Base-by-base conservation (phyloP, 768 basidiomycete genomes). In the Dioszegia hungarica region DNA sequence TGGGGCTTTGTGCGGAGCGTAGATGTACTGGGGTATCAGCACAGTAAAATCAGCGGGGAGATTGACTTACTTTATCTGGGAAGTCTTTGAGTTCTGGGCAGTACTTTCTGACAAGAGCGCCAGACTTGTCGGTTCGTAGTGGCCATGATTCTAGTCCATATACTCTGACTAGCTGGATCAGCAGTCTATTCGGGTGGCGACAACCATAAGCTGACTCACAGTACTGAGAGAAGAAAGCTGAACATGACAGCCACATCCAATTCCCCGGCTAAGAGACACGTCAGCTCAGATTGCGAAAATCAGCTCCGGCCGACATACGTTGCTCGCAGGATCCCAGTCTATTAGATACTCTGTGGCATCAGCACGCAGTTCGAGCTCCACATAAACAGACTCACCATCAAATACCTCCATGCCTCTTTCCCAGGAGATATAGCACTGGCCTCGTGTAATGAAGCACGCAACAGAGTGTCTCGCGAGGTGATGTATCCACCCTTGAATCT, bases 331-430 rank as follows among this genome's bases (percentile, higher is more conserved):
- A 59, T 77, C 76, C 76, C 76, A 77, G 48, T 78, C 77, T 2
- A 78, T 70, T 44, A 78, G 63, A 54, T 68, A 75, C 54, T 74
- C 66, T 74, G 46, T 4, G 1, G 17, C 12, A 25, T 39, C 39
- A 52, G 39, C 38, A 33, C 8, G 52, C 41, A 50, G 8, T 27
- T 14, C 10, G n/a, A 20, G 31, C 8, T 36, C 25, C 15, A 25
- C 22, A 19, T 12, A 31, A n/a, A n/a, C n/a, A 47, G 54, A 61
- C 70, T 52, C 29, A 72, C 74, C 75, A 51, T 78, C 78, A 59
- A 78, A 78, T 1, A 78, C 77, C 59, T 78, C 78, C 60, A 75
- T 74, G 9, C 78, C 78, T 25, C 78, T 59, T 50, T 78, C 78
- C 78, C 78, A 78, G 0, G 72, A 73, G 31, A 78, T 75, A 56